Evolutionary conservation across 2,329 filamentous ascomycete genomes (phyloP), one percentile per base, ranked within the genome.

Genomic region (Diaporthe citri): DNA sequence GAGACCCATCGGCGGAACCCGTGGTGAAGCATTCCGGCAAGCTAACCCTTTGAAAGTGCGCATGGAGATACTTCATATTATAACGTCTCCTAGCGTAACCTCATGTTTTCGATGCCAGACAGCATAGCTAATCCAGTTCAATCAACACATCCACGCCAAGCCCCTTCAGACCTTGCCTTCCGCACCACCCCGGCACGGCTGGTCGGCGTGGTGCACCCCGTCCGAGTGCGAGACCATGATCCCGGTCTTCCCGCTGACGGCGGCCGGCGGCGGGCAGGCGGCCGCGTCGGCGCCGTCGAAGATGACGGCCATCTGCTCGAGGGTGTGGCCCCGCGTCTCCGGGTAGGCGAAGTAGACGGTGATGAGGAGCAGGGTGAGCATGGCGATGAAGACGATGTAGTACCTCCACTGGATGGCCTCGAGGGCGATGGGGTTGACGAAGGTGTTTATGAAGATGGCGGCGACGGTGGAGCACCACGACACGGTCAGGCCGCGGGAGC

Each of bases 401-500:
- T 79, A 79, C 59, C 74, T 76, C 78, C 78, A 79, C 28, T 59
- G 74, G 31, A 79, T 75, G 22, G 76, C 75, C 46, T 67, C 75
- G 48, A 79, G 74, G 48, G 73, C 78, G 20, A 78, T 74, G 31
- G 77, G 75, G 72, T 79, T 79, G 31, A 76, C 74, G 25, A 74
- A 79, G 56, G 72, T 74, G 74, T 74, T 78, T 64, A 77, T 77
- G 48, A 78, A 59, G 39, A 72, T 76, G 15, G 77, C 77, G 3
- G 34, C 13, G 17, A 72, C 74, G 46, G 52, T 64, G 4, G 71
- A 60, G 34, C 76, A 56, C 75, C 70, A 71, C n/a, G 72, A 62
- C 7, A 77, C 79, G 77, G 82, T 81, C 71, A 88, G 81, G 56
- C 87, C 87, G 81, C 87, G 87, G 74, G 86, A 85, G 67, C 87